Conservation (phyloP, 23 red algal species). For the Gracilaria caudata region DNA sequence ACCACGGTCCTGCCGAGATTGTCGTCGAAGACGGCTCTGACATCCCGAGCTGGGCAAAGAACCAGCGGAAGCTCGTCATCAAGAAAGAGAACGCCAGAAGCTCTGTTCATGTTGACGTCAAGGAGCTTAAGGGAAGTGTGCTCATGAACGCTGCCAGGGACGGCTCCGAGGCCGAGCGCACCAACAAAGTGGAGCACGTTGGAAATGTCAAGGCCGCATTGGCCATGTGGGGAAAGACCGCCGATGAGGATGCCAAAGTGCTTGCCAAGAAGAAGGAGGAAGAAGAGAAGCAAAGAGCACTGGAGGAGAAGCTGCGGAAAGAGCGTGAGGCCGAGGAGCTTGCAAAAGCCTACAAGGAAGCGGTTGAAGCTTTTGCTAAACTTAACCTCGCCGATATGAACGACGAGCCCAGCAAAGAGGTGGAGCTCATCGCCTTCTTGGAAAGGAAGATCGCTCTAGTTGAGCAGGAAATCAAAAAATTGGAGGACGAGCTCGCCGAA, state of each 20-base stretch:
- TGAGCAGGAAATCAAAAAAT: constrained; percentile 56
- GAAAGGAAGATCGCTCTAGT: constrained; percentile 68
- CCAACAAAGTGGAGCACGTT: constrained; percentile 32
- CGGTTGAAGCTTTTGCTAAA: constrained; percentile 43
- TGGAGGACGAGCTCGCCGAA: constrained; percentile 54
- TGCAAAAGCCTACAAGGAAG: constrained; percentile 1
- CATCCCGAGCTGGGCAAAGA: constrained; percentile 69
- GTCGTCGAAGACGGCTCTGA: constrained; percentile 47
- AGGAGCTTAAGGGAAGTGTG: constrained; percentile 47
- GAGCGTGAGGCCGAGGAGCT: constrained; percentile 52
- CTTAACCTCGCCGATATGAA: constrained; percentile 18
- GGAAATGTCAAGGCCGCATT: constrained; percentile 62
- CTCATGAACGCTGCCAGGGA: constrained; percentile 43
- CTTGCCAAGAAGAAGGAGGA: constrained; percentile 56
- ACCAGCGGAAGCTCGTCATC: constrained; percentile 64
- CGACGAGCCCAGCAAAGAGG: constrained; percentile 52
- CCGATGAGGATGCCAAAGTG: constrained; percentile 49
- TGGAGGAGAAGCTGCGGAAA: constrained; percentile 29
- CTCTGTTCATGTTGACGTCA: constrained; percentile 47
- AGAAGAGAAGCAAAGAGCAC: constrained; percentile 18
- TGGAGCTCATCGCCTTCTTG: constrained; percentile 53
- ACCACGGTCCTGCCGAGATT: constrained; percentile 37
- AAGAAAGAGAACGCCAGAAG: constrained; percentile 72
- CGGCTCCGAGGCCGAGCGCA: constrained; percentile 47
- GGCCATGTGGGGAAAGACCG: constrained; percentile 74